phyloP scores from a whole-genome alignment of 2,329 filamentous ascomycete genomes.

The Aspergillus flavus region DNA sequence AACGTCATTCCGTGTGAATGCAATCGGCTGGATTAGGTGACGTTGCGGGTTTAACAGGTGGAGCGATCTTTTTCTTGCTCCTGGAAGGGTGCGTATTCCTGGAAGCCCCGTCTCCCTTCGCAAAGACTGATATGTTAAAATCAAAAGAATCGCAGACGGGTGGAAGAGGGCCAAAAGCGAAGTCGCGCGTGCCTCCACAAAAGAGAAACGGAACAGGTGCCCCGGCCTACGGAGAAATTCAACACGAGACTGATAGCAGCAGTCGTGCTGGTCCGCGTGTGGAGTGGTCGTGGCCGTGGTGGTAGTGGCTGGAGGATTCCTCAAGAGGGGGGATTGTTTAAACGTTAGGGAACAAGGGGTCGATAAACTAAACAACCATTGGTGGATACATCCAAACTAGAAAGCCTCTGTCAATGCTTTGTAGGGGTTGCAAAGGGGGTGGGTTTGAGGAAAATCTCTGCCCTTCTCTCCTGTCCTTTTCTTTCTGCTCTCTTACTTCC shows the following conservation, averaged over 20 bases:
- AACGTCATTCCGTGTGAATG: slow-evolving; percentile 14
- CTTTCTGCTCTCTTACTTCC: neutral
- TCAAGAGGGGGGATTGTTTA: slow-evolving; percentile 21
- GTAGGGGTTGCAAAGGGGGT: neutral
- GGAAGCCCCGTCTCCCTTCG: neutral
- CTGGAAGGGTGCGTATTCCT: neutral
- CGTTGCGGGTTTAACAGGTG: neutral
- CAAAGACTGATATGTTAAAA: neutral
- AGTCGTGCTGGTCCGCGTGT: slow-evolving; percentile 1
- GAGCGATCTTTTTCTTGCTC: neutral
- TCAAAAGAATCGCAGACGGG: neutral
- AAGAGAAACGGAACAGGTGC: slow-evolving; percentile 3
- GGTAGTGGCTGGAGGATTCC: slow-evolving; percentile 30
- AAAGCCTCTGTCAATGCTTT: neutral
- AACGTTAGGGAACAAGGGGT: slow-evolving; percentile 16
- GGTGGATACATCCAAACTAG: neutral
- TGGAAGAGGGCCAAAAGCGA: neutral
- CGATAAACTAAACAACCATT: neutral
- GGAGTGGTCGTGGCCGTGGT: slow-evolving; percentile 9
- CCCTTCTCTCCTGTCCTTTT: neutral
- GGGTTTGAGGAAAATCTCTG: neutral
- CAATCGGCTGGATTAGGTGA: neutral
- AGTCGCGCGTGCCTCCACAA: neutral
- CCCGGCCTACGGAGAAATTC: slow-evolving; percentile 1
- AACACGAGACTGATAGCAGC: slow-evolving; percentile 12